These are phyloP conservation scores for Paxillus ammoniavirescens DNA, from an alignment of 768 basidiomycete species.

Conservation along the genomic window DNA sequence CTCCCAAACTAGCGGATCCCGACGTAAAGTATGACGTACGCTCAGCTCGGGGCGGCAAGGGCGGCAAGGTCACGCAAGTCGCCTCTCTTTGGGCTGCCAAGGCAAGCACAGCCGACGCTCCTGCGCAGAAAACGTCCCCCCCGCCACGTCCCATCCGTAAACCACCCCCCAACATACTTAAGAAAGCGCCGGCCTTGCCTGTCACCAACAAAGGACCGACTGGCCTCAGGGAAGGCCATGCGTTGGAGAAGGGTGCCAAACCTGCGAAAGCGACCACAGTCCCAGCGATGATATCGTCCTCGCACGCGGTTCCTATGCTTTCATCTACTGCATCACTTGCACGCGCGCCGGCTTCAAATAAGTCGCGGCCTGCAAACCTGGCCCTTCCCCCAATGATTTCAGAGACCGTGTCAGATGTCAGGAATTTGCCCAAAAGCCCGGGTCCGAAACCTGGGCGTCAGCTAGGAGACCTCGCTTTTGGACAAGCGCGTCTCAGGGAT, in stretches of 20 bases:
- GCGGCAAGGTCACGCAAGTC: conserved; percentile 72
- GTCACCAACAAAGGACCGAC: not conserved
- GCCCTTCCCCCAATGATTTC: conserved; percentile 36
- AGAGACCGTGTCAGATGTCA: conserved; percentile 26
- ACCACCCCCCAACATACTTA: conserved; percentile 8
- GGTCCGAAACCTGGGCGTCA: conserved; percentile 12
- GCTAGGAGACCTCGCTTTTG: conserved; percentile 61
- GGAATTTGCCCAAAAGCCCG: conserved; percentile 8
- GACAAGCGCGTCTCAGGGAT: conserved; percentile 73
- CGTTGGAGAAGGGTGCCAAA: conserved; percentile 22
- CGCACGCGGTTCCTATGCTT: conserved; percentile 68
- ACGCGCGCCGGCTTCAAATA: conserved; percentile 35
- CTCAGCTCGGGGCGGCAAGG: conserved; percentile 74
- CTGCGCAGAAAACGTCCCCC: conserved; percentile 10
- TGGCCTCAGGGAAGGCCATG: not conserved
- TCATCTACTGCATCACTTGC: conserved; percentile 79
- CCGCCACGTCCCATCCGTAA: conserved; percentile 9
- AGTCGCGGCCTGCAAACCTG: conserved; percentile 24
- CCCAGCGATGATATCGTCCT: conserved; percentile 68
- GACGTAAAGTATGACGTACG: conserved; percentile 71
- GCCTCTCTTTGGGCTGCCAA: conserved; percentile 72
- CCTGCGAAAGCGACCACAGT: conserved; percentile 64
- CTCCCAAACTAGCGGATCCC: conserved; percentile 38
- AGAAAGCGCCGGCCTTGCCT: conserved; percentile 7
- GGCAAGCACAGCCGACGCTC: conserved; percentile 20